These are phyloP conservation scores for Kluyveromyces lactis DNA, from an alignment of 805 yeast species.

Conservation along the genomic window DNA sequence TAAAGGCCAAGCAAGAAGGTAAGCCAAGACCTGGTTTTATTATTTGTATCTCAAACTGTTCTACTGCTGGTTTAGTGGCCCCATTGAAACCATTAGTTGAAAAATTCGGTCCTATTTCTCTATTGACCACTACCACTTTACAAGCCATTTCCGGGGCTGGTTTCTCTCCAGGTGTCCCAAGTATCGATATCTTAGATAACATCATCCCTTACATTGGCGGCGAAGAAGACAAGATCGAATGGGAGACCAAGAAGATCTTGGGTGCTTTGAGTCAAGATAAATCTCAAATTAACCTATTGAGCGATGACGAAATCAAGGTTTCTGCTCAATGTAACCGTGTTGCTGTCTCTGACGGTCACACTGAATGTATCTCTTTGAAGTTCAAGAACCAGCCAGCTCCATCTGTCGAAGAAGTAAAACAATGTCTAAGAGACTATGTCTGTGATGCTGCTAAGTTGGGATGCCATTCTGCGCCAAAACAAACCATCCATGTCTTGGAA, in stretches of 20 bases:
- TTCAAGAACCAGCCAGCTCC: constrained; percentile 83
- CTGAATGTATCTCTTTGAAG: constrained; percentile 84
- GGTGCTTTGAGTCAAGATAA: constrained; percentile 51
- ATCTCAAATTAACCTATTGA: constrained; percentile 46
- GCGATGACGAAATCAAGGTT: constrained; percentile 68
- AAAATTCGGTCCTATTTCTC: constrained; percentile 81
- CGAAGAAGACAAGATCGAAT: constrained; percentile 96
- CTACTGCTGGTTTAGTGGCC: constrained; percentile 96
- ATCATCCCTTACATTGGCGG: constrained; percentile 92
- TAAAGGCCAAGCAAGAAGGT: constrained; percentile 46
- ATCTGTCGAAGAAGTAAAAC: constrained; percentile 68
- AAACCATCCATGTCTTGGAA: constrained; percentile 86
- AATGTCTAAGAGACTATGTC: constrained; percentile 58
- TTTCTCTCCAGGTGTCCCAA: constrained; percentile 94
- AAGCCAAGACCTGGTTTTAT: constrained; percentile 67
- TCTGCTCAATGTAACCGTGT: constrained; percentile 97
- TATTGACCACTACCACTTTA: constrained; percentile 80
- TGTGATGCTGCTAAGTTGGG: constrained; percentile 76
- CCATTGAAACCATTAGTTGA: constrained; percentile 93
- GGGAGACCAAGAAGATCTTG: constrained; percentile 94
- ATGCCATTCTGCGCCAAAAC: constrained; percentile 89
- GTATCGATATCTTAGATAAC: constrained; percentile 91
- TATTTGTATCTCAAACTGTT: constrained; percentile 94
- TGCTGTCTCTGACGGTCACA: constrained; percentile 96
- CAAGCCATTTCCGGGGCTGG: constrained; percentile 99